Conservation (phyloP, 2,329 filamentous ascomycete species). For the Hysterium pulicare region DNA sequence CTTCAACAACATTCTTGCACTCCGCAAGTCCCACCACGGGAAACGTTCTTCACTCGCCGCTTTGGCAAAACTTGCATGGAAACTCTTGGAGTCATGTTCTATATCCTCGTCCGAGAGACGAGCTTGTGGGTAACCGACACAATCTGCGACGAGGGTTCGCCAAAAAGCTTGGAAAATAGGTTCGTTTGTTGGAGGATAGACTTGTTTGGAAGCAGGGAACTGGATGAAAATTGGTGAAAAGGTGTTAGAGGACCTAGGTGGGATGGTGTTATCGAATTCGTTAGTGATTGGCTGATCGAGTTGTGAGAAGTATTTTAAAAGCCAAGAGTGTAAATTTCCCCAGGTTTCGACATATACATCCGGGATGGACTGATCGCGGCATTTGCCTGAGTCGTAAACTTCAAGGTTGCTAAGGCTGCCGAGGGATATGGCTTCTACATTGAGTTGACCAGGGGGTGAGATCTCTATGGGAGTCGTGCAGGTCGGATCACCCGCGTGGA, state of each 20-base stretch:
- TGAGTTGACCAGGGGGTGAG: neutral
- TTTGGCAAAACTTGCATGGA: neutral
- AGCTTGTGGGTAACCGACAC: neutral
- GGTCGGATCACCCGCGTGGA: neutral
- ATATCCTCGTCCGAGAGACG: conserved; percentile 37
- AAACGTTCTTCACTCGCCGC: conserved; percentile 29
- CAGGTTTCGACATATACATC: too few relatives aligned
- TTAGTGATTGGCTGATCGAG: too few relatives aligned
- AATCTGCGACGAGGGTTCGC: conserved; percentile 3
- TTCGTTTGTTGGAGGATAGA: neutral
- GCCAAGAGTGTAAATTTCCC: too few relatives aligned
- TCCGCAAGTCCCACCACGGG: neutral
- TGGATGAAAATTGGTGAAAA: too few relatives aligned
- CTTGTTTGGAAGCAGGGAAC: neutral
- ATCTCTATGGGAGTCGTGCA: neutral
- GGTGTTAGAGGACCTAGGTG: too few relatives aligned
- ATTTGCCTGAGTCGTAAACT: too few relatives aligned
- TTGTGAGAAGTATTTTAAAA: too few relatives aligned
- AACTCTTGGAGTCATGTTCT: neutral
- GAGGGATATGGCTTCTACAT: neutral
- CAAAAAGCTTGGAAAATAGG: conserved; percentile 3
- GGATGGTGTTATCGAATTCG: too few relatives aligned
- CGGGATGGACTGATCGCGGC: too few relatives aligned
- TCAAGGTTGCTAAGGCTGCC: neutral
- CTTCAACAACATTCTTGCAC: conserved; percentile 29